A percentile compares a stretch with the other conserved stretches of the same genome.
These are phyloP conservation scores for Aspergillus fumigatiaffinis DNA, from an alignment of 2,329 filamentous ascomycete genomes.

Conservation along the genomic window DNA sequence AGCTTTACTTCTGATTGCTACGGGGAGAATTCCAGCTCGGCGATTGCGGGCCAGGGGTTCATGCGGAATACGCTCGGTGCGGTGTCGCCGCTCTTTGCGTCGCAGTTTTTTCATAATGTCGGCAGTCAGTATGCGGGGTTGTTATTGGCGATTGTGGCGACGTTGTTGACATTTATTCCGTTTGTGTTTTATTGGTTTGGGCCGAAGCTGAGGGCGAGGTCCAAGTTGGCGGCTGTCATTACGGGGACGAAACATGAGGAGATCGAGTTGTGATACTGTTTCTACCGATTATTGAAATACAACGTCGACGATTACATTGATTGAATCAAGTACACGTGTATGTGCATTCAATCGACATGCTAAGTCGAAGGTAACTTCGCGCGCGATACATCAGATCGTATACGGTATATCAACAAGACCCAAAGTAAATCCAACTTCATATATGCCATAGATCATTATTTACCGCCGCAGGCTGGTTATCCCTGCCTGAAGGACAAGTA, in stretches of 20 bases:
- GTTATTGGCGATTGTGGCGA: slow-evolving; percentile 46
- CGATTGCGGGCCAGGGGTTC: slow-evolving; percentile 50
- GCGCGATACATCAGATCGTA: too few species aligned
- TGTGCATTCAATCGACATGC: too few species aligned
- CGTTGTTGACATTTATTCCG: slow-evolving; percentile 29
- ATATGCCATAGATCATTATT: background rate
- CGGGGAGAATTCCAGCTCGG: slow-evolving; percentile 37
- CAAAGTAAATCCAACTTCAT: background rate
- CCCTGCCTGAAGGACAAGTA: slow-evolving; percentile 66
- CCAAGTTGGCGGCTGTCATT: slow-evolving; percentile 21
- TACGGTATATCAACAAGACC: background rate
- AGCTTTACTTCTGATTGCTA: slow-evolving; percentile 53
- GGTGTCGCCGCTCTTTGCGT: slow-evolving; percentile 50
- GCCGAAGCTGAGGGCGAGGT: slow-evolving; percentile 26
- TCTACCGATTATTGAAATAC: too few species aligned
- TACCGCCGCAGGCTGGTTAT: background rate
- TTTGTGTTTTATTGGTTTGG: slow-evolving; percentile 29
- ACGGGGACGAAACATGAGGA: background rate
- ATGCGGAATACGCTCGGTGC: slow-evolving; percentile 53
- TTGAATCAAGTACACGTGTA: too few species aligned
- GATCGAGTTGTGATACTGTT: background rate
- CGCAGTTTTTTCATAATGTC: slow-evolving; percentile 52
- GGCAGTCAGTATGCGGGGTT: slow-evolving; percentile 52
- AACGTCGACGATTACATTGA: too few species aligned
- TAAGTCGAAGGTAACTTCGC: too few species aligned